Evolutionary conservation across 2,329 filamentous ascomycete species (phyloP), one percentile per base, ranked within the genome.

Genomic region (Cladosporium sphaerospermum): DNA sequence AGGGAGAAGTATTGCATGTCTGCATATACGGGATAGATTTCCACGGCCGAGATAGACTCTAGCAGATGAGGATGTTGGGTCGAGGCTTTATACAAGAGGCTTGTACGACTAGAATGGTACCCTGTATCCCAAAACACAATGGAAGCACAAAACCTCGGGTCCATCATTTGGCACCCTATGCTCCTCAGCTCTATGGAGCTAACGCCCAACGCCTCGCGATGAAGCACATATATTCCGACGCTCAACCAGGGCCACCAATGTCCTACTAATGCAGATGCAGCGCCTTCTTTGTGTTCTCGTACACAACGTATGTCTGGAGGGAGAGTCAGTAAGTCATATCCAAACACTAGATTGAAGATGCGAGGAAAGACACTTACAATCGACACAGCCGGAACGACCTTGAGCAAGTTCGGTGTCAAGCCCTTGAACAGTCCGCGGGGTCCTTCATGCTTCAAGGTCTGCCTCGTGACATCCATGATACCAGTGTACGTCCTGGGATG

Each of bases 371-470:
- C 14, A 62, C 67, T 66, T 56, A 70, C 67, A 68, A 99, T 97
- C 63, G 90, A 96, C 51, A 99, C 85, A 31, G 93, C 90, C 2
- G 93, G 93, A 9, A 93, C 90, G 34, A 99, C 93, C 75, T 99
- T 99, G 62, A 99, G 78, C 37, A 99, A 76, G 67, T 97, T 99
- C 4, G 93, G 93, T 40, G 92, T 96, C 59, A 97, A 76, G 1
- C 93, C 93, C 71, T 95, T 96, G 78, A 96, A 99, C 54, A 99
- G 76, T 2, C 93, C 93, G 55, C 88, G 80, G 36, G 88, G 68
- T 1, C 93, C 93, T 72, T 99, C 93, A 46, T 86, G 83, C 61
- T 84, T 78, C 34, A 96, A 74, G 8, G 93, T 99, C 72, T 87
- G 89, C 51, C 79, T 79, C 1, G 89, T 86, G 41, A 96, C 92